phyloP scores from a whole-genome alignment of 2,329 filamentous ascomycete genomes.

The Stagonosporopsis cucurbitacearum region DNA sequence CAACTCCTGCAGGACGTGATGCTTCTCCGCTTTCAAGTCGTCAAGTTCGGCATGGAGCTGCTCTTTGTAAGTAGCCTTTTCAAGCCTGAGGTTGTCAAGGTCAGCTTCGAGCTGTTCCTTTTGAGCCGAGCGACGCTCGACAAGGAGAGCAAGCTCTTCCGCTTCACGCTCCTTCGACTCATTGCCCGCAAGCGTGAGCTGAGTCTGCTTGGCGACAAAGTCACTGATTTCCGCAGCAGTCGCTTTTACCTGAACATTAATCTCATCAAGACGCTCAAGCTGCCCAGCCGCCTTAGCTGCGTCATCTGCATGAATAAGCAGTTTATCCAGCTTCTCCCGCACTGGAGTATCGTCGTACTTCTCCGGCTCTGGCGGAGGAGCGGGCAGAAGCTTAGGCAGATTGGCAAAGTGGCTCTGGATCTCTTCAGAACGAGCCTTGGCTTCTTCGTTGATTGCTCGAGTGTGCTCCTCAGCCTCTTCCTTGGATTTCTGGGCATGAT shows the following conservation, averaged over 20 bases:
- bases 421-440: constrained; percentile 52
- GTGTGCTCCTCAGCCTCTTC: constrained; percentile 53
- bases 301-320: constrained; percentile 65
- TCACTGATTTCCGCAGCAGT: constrained; percentile 84
- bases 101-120: constrained; percentile 65
- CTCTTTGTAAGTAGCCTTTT: constrained; percentile 69
- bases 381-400: constrained; percentile 54
- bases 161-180: constrained; percentile 80
- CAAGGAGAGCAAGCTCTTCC: constrained; percentile 78
- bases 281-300: constrained; percentile 75
- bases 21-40: constrained; percentile 54
- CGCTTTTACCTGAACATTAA: constrained; percentile 83
- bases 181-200: constrained; percentile 76
- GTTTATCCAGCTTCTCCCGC: constrained; percentile 62
- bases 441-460: constrained; percentile 52
- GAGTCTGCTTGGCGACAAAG: constrained; percentile 79
- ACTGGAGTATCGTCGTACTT: constrained; percentile 64
- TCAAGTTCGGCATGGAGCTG: constrained; percentile 58
- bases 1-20: constrained; percentile 44
- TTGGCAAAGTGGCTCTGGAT: constrained; percentile 50
- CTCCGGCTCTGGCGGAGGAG: constrained; percentile 46
- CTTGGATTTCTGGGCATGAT: constrained; percentile 74
- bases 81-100: constrained; percentile 51
- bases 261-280: constrained; percentile 83
- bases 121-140: constrained; percentile 76